phyloP scores from a whole-genome alignment of 768 basidiomycete species.

The Cystobasidium tubakii region DNA sequence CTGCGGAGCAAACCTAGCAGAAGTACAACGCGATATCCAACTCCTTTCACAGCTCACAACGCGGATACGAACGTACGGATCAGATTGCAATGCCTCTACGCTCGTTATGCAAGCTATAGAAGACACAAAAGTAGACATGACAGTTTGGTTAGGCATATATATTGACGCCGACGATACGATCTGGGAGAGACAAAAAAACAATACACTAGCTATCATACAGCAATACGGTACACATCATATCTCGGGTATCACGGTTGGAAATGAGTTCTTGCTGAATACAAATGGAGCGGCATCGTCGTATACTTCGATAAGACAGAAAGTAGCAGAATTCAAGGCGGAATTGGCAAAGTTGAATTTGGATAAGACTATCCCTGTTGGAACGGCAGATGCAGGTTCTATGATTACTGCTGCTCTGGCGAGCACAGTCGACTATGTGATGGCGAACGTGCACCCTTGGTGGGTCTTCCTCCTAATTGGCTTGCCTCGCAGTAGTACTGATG shows the following conservation, averaged over 20 bases:
- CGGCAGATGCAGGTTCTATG: conserved; percentile 51
- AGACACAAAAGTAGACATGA: conserved; percentile 79
- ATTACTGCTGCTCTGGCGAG: conserved; percentile 52
- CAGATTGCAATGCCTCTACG: conserved; percentile 47
- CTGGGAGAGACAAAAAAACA: conserved; percentile 66
- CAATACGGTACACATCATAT: conserved; percentile 72
- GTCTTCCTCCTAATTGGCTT: not conserved
- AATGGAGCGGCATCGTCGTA: conserved; percentile 18
- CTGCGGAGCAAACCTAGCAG: conserved; percentile 41
- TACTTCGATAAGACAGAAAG: conserved; percentile 44
- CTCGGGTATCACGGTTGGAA: conserved; percentile 79
- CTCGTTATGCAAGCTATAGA: conserved; percentile 74
- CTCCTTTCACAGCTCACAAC: conserved; percentile 45
- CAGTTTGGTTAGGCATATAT: conserved; percentile 78
- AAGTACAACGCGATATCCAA: conserved; percentile 44
- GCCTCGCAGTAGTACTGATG: no score
- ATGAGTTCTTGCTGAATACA: conserved; percentile 55
- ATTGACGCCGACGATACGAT: conserved; percentile 60
- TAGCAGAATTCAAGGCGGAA: conserved; percentile 46
- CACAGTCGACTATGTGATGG: conserved; percentile 77
- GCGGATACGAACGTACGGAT: conserved; percentile 42
- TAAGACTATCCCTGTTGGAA: conserved; percentile 51
- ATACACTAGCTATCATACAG: conserved; percentile 58
- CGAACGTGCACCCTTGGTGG: conserved; percentile 45
- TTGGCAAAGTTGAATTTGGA: conserved; percentile 46